Evolutionary conservation across 2,329 filamentous ascomycete species (phyloP), one percentile per base, ranked within the genome.

Genomic region (Penicillium sp.): DNA sequence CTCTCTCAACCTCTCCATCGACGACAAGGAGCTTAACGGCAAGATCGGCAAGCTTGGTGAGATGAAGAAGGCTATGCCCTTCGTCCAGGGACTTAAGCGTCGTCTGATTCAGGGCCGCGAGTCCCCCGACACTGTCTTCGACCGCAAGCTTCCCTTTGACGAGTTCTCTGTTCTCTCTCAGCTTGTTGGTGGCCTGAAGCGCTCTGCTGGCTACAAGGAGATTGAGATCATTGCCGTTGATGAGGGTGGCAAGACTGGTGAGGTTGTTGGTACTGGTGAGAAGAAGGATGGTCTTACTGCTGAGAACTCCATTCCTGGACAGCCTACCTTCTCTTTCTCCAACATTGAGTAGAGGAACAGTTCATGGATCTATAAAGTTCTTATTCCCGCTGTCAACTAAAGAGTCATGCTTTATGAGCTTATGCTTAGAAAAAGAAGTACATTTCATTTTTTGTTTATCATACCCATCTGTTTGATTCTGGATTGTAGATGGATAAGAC

Each of bases 11-110:
- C 79, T 89, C 61, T 77, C 79, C 9, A 76, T 89, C 61, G 87
- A 96, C 69, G 90, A 95, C 72, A 96, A 95, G 79, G 85, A 85
- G 54, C 79, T 97, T 45, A 89, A 86, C 67, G 86, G 85, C 63
- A 84, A 86, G 69, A 87, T 97, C 55, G 86, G 85, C 64, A 96
- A 96, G 80, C 81, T 91, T 69, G 86, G 86, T 42, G 75, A 77
- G 61, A 91, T 92, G 83, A 99, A 97, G 85, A 94, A 95, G 78
- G 93, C 92, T 2, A 97, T 97, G 93, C 94, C 94, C 0, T 97
- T 97, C 69, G 87, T 97, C 48, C 92, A 97, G 77, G 77, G 74
- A 6, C 79, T 97, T 57, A 97, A 97, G 87, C 89, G 85, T 74
- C 85, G 90, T 50, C 83, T 99, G 53, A 81, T 91, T 54, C 71